Conservation (phyloP, 169 alveolate species). For the Cryptosporidium felis region DNA sequence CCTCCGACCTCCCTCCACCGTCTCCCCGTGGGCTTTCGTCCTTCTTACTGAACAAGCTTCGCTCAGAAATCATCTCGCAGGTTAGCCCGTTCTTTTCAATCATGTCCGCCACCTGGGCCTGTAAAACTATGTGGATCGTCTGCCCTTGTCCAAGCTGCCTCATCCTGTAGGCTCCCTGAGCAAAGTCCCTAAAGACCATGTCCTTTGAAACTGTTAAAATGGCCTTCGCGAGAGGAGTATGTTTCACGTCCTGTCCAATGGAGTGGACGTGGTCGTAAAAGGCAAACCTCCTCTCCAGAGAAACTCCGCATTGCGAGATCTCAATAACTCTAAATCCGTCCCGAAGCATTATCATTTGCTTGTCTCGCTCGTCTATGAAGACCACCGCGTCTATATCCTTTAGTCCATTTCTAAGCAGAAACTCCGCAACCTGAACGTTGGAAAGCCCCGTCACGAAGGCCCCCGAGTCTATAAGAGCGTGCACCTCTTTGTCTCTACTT, state of each 20-base stretch:
- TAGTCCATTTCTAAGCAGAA: constrained; percentile 79
- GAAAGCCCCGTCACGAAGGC: constrained; percentile 84
- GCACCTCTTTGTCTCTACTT: constrained; percentile 54
- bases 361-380: constrained; percentile 73
- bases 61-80: constrained; percentile 17
- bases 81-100: constrained; percentile 65
- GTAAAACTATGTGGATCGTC: constrained; percentile 80
- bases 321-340: constrained; percentile 79
- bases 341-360: constrained; percentile 75
- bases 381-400: constrained; percentile 82
- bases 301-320: constrained; percentile 85
- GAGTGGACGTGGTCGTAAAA: constrained; percentile 92
- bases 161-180: constrained; percentile 92
- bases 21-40: not conserved
- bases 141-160: constrained; percentile 87
- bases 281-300: constrained; percentile 85
- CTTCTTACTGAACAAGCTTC: not conserved
- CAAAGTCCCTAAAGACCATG: constrained; percentile 85
- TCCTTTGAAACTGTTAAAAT: constrained; percentile 88
- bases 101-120: constrained; percentile 80
- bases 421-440: constrained; percentile 79
- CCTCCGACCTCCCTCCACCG: not conserved
- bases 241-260: constrained; percentile 91
- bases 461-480: constrained; percentile 87
- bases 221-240: constrained; percentile 87